Evolutionary conservation across 2,329 filamentous ascomycete species (phyloP), one percentile per base, ranked within the genome.

Genomic region (Cylindrodendrum hubeiense): DNA sequence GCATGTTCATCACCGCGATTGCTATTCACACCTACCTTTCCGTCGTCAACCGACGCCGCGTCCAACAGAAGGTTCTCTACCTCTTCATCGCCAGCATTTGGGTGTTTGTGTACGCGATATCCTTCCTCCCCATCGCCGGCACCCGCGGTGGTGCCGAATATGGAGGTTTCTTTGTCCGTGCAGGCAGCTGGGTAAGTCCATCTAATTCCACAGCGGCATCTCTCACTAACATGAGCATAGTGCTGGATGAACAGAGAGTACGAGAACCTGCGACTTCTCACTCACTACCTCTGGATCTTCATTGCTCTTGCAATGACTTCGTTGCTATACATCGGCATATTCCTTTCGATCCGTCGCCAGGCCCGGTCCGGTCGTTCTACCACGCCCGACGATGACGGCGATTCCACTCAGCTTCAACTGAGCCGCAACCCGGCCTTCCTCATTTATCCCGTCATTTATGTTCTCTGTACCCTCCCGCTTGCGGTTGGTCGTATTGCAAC

Each of bases 381-480:
- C 2, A 59, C 60, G 26, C 19, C 39, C n/a, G 53, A 52, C 7
- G 67, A 67, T 17, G 64, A 67, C 4, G 55, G 58, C 4, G 60
- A 73, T 21, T 53, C 55, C 7, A 50, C 64, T 7, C 63, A 67
- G 7, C 67, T 70, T 0, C 69, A 69, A 4, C 67, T 74, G 15
- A 72, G 64, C 22, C 80, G 79, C 64, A 83, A 86, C 65, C 84
- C 83, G 5, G 83, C 87, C 9, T 89, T 92, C 67, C 87, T 91
- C 30, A 82, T 91, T 8, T 93, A 93, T 65, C 91, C 91, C 0
- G 73, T 90, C 68, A 89, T 92, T 67, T 93, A 93, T 75, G 84
- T 91, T 7, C 71, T 91, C n/a, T 91, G 90, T 74, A 93, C 90
- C 0, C 82, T 90, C 0, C 91, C 91, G 0, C 81, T 93, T 1